These are phyloP conservation scores for Trypanosoma avium DNA, from an alignment of 208 protist species.

Conservation along the genomic window DNA sequence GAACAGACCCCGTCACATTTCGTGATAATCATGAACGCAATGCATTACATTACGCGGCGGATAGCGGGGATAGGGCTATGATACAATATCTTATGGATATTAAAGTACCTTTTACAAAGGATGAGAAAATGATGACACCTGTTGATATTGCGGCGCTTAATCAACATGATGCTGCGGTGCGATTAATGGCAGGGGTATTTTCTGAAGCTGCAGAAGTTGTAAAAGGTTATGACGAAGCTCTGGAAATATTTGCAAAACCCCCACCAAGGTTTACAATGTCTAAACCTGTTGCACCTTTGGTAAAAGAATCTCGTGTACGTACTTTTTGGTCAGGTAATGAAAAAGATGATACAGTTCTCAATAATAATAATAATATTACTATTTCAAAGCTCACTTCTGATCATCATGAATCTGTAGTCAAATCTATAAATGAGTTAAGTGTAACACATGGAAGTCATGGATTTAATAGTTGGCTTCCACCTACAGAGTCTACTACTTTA, in stretches of 20 bases:
- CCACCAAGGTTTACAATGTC: constrained; percentile 77
- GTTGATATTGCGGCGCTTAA: constrained; percentile 78
- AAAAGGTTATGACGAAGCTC: constrained; percentile 48
- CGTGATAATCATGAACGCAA: constrained; percentile 77
- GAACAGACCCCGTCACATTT: constrained; percentile 42
- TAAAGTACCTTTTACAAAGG: constrained; percentile 53
- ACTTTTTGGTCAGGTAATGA: constrained; percentile 30
- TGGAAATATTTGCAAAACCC: constrained; percentile 43
- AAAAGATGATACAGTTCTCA: background rate
- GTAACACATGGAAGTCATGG: constrained; percentile 18
- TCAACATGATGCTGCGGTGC: constrained; percentile 16
- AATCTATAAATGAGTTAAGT: background rate
- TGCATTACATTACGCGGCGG: constrained; percentile 81
- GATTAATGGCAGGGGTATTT: constrained; percentile 35
- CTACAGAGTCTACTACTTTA: constrained; percentile 13
- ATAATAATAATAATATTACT: background rate
- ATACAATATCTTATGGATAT: constrained; percentile 47
- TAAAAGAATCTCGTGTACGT: constrained; percentile 9
- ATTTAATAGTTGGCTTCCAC: constrained; percentile 25
- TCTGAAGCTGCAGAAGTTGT: constrained; percentile 26
- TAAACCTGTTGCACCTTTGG: constrained; percentile 48
- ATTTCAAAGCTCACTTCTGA: constrained; percentile 15
- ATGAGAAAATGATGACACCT: constrained; percentile 72
- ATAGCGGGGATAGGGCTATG: constrained; percentile 52
- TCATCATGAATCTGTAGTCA: constrained; percentile 8